phyloP scores from a whole-genome alignment of 2,329 filamentous ascomycete genomes.

The Clonostachys byssicola region DNA sequence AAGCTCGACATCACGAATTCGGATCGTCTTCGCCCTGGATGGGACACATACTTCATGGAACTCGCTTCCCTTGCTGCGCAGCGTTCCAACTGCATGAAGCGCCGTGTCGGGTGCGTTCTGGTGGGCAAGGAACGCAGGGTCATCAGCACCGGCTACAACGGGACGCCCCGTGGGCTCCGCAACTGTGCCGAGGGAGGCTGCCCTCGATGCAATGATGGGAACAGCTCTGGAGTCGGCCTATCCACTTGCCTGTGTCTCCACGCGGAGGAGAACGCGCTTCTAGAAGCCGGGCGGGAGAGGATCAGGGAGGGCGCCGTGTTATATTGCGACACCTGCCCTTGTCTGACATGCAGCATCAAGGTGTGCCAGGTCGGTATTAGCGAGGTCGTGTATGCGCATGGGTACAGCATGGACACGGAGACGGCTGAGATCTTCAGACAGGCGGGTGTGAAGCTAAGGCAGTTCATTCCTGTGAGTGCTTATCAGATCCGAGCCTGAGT shows the following conservation, averaged over 20 bases:
- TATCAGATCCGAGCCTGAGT: background rate
- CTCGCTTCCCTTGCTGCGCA: conserved; percentile 88
- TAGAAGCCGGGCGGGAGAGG: conserved; percentile 89
- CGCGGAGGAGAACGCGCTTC: conserved; percentile 92
- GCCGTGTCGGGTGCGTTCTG: conserved; percentile 89
- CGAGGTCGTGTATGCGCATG: conserved; percentile 86
- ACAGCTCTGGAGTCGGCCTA: conserved; percentile 65
- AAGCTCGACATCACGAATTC: conserved; percentile 74
- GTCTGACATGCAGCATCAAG: conserved; percentile 96
- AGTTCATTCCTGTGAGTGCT: conserved; percentile 75
- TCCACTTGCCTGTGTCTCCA: conserved; percentile 94
- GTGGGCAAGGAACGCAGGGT: conserved; percentile 78
- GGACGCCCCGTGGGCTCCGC: conserved; percentile 80
- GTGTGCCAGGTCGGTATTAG: conserved; percentile 94
- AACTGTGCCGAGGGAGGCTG: conserved; percentile 96
- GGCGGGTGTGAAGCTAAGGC: conserved; percentile 79
- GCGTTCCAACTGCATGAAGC: conserved; percentile 96
- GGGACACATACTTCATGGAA: conserved; percentile 98
- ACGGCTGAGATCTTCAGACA: conserved; percentile 78
- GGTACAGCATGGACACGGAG: conserved; percentile 90
- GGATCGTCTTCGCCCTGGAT: conserved; percentile 78
- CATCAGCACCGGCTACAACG: conserved; percentile 95
- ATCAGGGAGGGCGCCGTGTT: conserved; percentile 78
- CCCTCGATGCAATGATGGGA: conserved; percentile 75
- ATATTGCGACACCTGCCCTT: conserved; percentile 96